These are phyloP conservation scores for Chamaenerion angustifolium DNA, from an alignment of 345 rosid genomes.

Conservation along the genomic window DNA sequence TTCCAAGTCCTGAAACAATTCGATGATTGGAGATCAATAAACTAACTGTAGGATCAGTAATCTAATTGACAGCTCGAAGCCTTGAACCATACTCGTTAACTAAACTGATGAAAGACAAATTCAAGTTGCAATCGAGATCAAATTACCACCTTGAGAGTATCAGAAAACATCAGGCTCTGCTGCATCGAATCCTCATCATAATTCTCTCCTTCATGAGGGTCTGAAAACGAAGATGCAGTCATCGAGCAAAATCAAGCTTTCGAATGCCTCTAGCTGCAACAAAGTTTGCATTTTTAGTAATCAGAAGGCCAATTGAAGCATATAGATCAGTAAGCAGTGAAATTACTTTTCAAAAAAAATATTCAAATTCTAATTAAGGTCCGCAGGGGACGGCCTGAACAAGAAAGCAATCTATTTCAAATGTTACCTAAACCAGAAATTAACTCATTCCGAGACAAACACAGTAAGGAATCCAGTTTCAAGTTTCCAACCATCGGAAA, in stretches of 20 bases:
- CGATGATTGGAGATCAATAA: no score
- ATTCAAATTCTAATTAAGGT: no score
- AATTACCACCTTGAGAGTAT: slow-evolving; percentile 10
- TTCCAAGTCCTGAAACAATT: slow-evolving; percentile 52
- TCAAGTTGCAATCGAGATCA: no score
- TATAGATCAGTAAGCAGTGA: not conserved
- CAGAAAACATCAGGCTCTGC: slow-evolving; percentile 10
- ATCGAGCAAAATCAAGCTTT: slow-evolving; percentile 1
- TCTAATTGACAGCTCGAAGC: no score
- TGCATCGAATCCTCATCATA: slow-evolving; percentile 12
- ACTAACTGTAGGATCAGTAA: no score
- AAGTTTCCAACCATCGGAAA: not conserved
- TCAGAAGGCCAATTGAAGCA: not conserved
- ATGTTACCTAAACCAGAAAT: no score
- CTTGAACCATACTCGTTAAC: no score
- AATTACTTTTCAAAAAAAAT: no score
- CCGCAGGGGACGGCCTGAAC: no score
- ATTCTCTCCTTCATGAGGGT: slow-evolving; percentile 5
- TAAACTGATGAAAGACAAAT: no score
- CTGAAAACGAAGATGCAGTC: slow-evolving; percentile 10
- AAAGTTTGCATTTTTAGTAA: not conserved
- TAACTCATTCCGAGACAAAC: not conserved
- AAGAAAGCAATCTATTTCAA: no score
- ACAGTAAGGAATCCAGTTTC: not conserved
- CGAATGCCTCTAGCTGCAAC: not conserved